Conservation (phyloP, 805 yeast genomes). For the Helenozyma baotianmanensis region DNA sequence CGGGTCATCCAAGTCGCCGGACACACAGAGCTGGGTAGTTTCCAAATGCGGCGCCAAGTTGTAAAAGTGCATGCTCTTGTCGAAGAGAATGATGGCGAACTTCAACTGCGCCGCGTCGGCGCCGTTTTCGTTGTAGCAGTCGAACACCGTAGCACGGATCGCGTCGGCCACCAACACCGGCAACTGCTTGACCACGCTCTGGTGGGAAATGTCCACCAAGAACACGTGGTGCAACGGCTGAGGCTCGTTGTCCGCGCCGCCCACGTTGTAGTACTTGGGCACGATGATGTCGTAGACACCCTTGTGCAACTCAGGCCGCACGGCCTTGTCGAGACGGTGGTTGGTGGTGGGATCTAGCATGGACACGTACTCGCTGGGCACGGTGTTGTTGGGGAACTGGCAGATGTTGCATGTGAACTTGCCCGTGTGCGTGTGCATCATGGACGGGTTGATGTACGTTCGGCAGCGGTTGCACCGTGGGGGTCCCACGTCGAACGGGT, state of each 20-base stretch:
- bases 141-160: conserved; percentile 51
- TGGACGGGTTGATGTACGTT: conserved; percentile 81
- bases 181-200: conserved; percentile 54
- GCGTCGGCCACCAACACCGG: conserved; percentile 67
- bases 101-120: conserved; percentile 3
- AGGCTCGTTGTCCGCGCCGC: conserved; percentile 27
- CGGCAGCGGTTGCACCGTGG: conserved; percentile 91
- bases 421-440: conserved; percentile 60
- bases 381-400: conserved; percentile 59
- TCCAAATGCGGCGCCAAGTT: conserved; percentile 56
- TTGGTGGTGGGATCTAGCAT: conserved; percentile 55
- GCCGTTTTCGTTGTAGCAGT: conserved; percentile 18
- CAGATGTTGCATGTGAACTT: conserved; percentile 83
- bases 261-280: conserved; percentile 64
- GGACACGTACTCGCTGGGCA: conserved; percentile 63
- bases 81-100: conserved; percentile 73
- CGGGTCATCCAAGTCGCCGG: conserved; percentile 70
- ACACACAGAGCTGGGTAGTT: conserved; percentile 53
- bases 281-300: conserved; percentile 87
- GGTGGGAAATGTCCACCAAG: conserved; percentile 63
- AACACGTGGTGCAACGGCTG: conserved; percentile 63
- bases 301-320: conserved; percentile 69
- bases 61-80: conserved; percentile 66
- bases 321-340: conserved; percentile 55
- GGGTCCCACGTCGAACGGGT: conserved; percentile 50